Evolutionary conservation across 805 yeast genomes (phyloP), one percentile per base, ranked within the genome.

Genomic region (Saturnispora zaruensis): DNA sequence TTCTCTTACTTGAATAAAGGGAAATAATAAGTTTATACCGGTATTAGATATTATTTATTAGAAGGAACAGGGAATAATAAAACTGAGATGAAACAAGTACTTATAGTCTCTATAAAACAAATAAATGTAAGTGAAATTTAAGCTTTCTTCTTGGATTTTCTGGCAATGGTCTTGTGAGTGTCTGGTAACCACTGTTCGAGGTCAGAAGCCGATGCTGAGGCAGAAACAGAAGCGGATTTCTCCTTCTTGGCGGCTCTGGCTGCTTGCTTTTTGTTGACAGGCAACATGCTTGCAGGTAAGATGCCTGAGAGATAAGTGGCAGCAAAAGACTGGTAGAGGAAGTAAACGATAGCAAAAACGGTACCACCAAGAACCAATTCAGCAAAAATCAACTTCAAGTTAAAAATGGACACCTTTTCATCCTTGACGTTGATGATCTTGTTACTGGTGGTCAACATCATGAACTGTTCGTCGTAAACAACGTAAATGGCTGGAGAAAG

Each of bases 311-410:
- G 63, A 62, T 78, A 80, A 41, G 63, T 62, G 54, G 67, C 67
- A 50, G 80, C 79, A 59, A 71, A 75, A 41, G 64, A 57, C 40
- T 59, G 61, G 65, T 75, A 75, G 33, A 65, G 62, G 53, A 70
- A 63, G 65, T 81, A 84, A 41, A 70, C 80, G 44, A 75, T 57
- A 40, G 69, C 76, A 46, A 70, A 81, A 26, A 81, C 48, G 18
- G 81, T 64, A 21, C 67, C 74, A 3, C 70, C 57, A 51, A 87
- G 66, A 24, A 85, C 56, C 14, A 78, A 46, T 62, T 81, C 84
- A 55, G 84, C 75, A 33, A 84, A 64, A 51, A 87, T 61, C 60
- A 88, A 76, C 66, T 82, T 80, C 13, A 90, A 93, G 62, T 85
- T 78, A 67, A 83, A 81, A 48, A 82, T 55, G 0, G 95, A 82